Base-by-base conservation (phyloP, 345 rosid species). In the Ceriops tagal region DNA sequence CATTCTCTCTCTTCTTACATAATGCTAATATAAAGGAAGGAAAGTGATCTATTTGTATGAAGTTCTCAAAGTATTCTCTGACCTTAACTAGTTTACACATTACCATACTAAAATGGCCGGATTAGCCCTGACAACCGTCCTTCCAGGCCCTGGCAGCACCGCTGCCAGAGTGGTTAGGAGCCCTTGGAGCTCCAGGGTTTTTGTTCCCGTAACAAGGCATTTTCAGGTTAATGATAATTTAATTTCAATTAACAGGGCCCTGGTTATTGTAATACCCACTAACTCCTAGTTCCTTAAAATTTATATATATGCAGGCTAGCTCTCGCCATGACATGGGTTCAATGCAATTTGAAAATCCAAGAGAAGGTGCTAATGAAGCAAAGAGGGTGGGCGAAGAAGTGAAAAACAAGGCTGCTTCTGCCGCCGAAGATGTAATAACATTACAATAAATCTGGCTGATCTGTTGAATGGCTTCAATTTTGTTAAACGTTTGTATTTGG, bases 151-250 rank as follows among this genome's bases (percentile, higher is more conserved):
- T 20, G 46, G 70, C 51, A 60, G 21, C 39, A n/a, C 51, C 35
- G 68, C 68, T 49, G 66, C 53, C 20, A 8, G 58, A 4, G 18
- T 65, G 1, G 31, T 26, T 49, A 71, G 13, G 58, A 72, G 34
- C 37, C 71, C 65, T 27, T 60, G 69, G 77, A 61, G 63, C 64
- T 75, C 72, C 11, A 68, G 63, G 68, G 66, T 68, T 66, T 67
- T 60, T 32, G 28, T 67, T 55, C 82, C 70, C 2, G 4, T 64
- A 37, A 55, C 20, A 43, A 67, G 78, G 64, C 65, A 47, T n/a
- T 55, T 79, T n/a, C 74, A 68, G 59, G 82, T 72, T 13, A 3
- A 43, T 43, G 19, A 59, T 22, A 66, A 26, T 46, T 27, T 28
- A 55, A 55, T 55, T 58, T 49, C 49, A n/a, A 11, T 24, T 19